Base-by-base conservation (phyloP, 1,139 yeast genomes). In the Diutina siamensis region DNA sequence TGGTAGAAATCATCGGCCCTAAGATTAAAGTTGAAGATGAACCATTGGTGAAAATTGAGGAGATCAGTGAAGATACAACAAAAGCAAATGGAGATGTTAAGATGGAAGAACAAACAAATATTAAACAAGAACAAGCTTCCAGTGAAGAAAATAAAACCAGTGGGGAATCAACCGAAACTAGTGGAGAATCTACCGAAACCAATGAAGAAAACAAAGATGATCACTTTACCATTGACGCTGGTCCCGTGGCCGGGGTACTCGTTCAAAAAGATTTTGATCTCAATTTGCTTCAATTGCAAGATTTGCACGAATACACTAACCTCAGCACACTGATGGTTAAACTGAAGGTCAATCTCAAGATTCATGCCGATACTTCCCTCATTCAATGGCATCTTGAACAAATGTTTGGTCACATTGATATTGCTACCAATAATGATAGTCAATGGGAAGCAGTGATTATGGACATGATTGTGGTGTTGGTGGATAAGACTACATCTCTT, bases 191-290 rank as follows among this genome's bases (percentile, higher is more conserved):
- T n/a, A n/a, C n/a, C n/a, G n/a, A n/a, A n/a, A 18, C 19, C 12
- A 27, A 20, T 4, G 21, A 48, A 28, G 28, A 25, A 5, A 18
- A 40, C 12, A 15, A 10, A 5, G 48, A 41, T 5, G 41, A 28
- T 31, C 19, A 38, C 10, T 32, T 38, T 12, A 35, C 12, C 15
- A 21, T 35, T 22, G 4, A 19, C 8, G 40, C 28, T 21, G 40
- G 40, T 3, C n/a, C 40, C 18, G 65, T 92, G 17, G 77, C 88
- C n/a, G 98, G 97, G 18, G 89, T 92, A 15, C 65, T 92, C 44
- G 95, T 92, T 0, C 86, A 95, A 44, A 87, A 84, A 62, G 95
- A 89, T 64, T 92, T 92, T 60, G 94, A 87, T 55, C 68, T 92
- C 54, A 85, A 81, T 57, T 67, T 92, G 46, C 77, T 92, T 53